phyloP scores from a whole-genome alignment of 2,329 filamentous ascomycete genomes.

The Macroventuria anomochaeta region DNA sequence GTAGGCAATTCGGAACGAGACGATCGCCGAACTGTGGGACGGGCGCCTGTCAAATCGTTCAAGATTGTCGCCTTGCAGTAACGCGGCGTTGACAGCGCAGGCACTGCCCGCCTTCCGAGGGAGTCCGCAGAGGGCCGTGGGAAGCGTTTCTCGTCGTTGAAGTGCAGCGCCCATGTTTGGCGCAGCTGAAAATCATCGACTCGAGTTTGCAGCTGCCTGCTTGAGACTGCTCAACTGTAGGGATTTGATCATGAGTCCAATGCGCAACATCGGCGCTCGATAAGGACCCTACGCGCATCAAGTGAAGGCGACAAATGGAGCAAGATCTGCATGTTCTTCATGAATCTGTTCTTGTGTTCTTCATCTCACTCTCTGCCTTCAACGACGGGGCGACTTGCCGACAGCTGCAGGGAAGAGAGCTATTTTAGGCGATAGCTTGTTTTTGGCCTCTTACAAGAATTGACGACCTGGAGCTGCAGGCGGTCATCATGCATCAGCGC shows the following conservation, averaged over 20 bases:
- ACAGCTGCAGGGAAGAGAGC: slow-evolving; percentile 17
- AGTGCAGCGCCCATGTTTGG: not conserved
- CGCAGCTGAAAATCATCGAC: not conserved
- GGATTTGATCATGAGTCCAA: not conserved
- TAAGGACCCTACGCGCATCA: not conserved
- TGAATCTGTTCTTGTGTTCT: not conserved
- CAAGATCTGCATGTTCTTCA: not conserved
- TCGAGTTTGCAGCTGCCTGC: not conserved
- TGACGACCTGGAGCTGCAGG: slow-evolving; percentile 22
- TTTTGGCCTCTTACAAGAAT: slow-evolving; percentile 26
- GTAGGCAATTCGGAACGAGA: slow-evolving; percentile 41
- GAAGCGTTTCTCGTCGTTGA: not conserved
- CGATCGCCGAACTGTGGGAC: slow-evolving; percentile 31
- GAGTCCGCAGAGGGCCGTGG: not conserved
- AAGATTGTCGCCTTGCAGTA: slow-evolving; percentile 14
- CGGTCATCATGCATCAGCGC: slow-evolving; percentile 20
- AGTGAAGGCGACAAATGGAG: not conserved
- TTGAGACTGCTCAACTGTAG: not conserved
- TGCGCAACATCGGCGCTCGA: not conserved
- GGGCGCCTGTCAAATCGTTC: slow-evolving; percentile 21
- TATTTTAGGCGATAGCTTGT: slow-evolving; percentile 32
- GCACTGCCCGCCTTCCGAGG: slow-evolving; percentile 12
- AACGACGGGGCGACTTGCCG: not conserved
- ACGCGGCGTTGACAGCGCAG: slow-evolving; percentile 11
- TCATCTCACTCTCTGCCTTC: not conserved